These are phyloP conservation scores for Ceratocystis eucalypticola DNA, from an alignment of 2,329 filamentous ascomycete species.

Conservation along the genomic window DNA sequence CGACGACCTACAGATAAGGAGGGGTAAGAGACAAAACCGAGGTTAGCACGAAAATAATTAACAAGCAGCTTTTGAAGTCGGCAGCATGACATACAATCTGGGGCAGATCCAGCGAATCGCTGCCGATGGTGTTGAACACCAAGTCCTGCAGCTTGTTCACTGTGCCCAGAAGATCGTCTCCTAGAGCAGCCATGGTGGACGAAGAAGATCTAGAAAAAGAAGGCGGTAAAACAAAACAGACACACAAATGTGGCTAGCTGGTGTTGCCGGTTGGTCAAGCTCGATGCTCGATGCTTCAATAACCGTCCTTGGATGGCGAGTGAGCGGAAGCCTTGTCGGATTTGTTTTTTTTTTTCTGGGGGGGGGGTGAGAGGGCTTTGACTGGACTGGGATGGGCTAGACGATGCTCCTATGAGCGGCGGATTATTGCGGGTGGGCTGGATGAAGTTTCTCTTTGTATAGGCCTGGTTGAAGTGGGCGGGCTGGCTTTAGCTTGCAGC, in stretches of 20 bases:
- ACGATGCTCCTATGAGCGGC: not conserved
- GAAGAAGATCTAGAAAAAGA: constrained; percentile 10
- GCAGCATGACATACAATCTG: constrained; percentile 66
- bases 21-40: constrained; percentile 9
- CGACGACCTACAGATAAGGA: constrained; percentile 58
- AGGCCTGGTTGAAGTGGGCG: not conserved
- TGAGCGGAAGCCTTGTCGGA: constrained; percentile 1
- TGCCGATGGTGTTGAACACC: constrained; percentile 99
- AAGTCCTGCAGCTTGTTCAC: constrained; percentile 98
- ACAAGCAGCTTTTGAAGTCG: not conserved
- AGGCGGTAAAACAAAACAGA: constrained; percentile 7
- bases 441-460: not conserved
- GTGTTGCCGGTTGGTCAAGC: not conserved
- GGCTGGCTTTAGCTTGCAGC: constrained; percentile 5
- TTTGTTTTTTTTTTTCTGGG: not conserved
- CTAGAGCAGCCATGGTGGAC: constrained; percentile 70
- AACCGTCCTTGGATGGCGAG: not conserved
- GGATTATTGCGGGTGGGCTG: constrained; percentile 3
- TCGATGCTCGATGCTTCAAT: not conserved
- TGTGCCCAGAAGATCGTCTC: constrained; percentile 85
- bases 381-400: not conserved
- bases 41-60: constrained; percentile 20
- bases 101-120: constrained; percentile 90
- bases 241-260: constrained; percentile 1
- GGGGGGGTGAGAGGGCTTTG: not conserved